Base-by-base conservation (phyloP, 257 asterid species). In the Solanum ossicruentum region DNA sequence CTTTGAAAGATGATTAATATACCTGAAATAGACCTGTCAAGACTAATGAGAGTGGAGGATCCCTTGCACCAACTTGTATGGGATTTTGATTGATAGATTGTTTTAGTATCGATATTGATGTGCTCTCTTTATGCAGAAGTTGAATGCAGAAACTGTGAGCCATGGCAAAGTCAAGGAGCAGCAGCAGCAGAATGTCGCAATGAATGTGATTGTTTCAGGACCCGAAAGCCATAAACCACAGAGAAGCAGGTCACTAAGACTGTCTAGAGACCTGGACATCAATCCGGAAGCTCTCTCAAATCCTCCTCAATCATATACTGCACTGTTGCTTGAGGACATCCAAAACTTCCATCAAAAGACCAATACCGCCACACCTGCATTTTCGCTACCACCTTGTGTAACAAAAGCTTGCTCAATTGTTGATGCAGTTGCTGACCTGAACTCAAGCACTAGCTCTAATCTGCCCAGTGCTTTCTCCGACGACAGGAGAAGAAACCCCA, bases 381-480 rank as follows among this genome's bases (percentile, higher is more conserved):
- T 93, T 67, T 58, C 94, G 43, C 89, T 95, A 85, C 99, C 99
- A 8, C 87, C 94, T 41, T 97, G 99, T 84, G 90, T 97, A 56
- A 89, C 95, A 10, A 97, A 97, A 83, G 99, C 99, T 55, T 89
- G 95, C 87, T 94, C 98, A 39, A 97, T 97, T 79, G 95, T 95
- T 55, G 99, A 97, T 81, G 99, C 99, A 58, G 98, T 97, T 36
- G 99, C 98, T 9, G 98, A 97, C 84, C 96, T 97, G 65, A 97
- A 97, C 90, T 97, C 98, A 86, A 91, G 86, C 90, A 87, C 93
- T 7, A 87, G 91, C 83, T 89, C 97, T 61, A 90, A 86, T 36
- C 36, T 88, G 55, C 85, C 92, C 26, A 85, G 85, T 47, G 84
- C 88, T 20, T 69, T 88, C 80, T 82, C 93, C 0, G 94, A 88